Conservation (phyloP, 129 eudicot species). For the Saposhnikovia divaricata region DNA sequence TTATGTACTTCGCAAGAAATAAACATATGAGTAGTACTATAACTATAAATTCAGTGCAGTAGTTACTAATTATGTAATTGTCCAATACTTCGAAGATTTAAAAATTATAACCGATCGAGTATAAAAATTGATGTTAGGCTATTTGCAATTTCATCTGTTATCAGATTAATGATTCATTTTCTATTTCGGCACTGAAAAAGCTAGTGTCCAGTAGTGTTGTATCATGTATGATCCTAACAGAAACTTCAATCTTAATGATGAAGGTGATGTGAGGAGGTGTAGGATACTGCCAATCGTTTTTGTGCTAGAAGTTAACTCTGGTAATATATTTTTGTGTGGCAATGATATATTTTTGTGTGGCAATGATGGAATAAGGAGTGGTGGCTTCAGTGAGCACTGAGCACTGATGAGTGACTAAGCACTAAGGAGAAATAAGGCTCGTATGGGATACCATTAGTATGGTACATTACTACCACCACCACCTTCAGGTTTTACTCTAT, state of each 20-base stretch:
- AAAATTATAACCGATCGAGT: neutral
- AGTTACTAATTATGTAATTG: no score
- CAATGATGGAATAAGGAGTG: neutral
- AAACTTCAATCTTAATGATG: neutral
- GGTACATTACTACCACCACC: neutral
- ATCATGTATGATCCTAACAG: neutral
- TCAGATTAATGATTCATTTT: no score
- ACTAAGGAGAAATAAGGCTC: no score
- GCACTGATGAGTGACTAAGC: neutral
- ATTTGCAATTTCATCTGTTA: no score
- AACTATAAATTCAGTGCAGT: neutral
- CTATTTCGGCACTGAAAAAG: neutral
- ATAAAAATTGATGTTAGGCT: neutral
- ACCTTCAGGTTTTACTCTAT: neutral
- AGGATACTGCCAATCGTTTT: neutral
- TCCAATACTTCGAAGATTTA: neutral
- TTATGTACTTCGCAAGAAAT: neutral
- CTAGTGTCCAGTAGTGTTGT: neutral
- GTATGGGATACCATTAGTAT: neutral
- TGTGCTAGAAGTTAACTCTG: neutral
- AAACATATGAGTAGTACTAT: neutral
- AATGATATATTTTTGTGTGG: neutral
- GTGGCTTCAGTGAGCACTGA: neutral
- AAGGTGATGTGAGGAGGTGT: neutral
- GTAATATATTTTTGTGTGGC: neutral